Conservation (phyloP, 1,284 basidiomycete genomes). For the Marasmius fiardii region DNA sequence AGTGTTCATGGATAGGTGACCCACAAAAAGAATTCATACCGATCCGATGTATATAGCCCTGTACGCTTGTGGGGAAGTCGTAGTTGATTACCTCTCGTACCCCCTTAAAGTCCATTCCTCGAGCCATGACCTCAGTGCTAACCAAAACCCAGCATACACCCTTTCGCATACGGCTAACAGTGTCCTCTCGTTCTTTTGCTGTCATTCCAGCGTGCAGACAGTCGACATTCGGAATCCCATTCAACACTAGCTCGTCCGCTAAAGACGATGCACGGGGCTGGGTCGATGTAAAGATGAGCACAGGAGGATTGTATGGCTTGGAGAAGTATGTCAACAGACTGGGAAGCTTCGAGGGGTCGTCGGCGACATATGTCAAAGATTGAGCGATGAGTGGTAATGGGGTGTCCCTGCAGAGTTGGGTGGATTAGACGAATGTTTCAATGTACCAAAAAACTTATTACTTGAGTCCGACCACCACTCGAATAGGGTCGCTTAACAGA, state of each 20-base stretch:
- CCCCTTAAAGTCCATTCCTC: slow-evolving; percentile 98
- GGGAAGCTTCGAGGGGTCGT: slow-evolving; percentile 90
- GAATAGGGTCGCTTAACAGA: slow-evolving; percentile 80
- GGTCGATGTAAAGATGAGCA: slow-evolving; percentile 92
- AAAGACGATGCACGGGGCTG: slow-evolving; percentile 90
- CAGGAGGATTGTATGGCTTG: slow-evolving; percentile 87
- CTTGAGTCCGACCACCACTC: slow-evolving; percentile 95
- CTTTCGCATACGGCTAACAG: slow-evolving; percentile 79
- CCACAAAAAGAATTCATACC: slow-evolving; percentile 41
- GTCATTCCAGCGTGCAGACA: slow-evolving; percentile 90
- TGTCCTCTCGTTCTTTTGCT: slow-evolving; percentile 83
- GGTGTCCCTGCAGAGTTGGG: slow-evolving; percentile 65
- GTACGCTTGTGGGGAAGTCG: slow-evolving; percentile 91
- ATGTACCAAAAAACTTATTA: slow-evolving; percentile 34
- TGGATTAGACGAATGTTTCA: slow-evolving; percentile 5
- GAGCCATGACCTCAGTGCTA: slow-evolving; percentile 92
- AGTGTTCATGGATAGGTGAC: background rate
- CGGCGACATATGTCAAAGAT: slow-evolving; percentile 86
- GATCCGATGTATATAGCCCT: slow-evolving; percentile 95
- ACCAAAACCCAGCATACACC: slow-evolving; percentile 92
- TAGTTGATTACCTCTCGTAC: slow-evolving; percentile 96
- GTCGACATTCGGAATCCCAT: slow-evolving; percentile 86
- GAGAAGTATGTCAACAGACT: slow-evolving; percentile 78
- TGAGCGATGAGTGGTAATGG: slow-evolving; percentile 82
- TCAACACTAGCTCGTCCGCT: slow-evolving; percentile 80